Evolutionary conservation across 768 basidiomycete species (phyloP).

Genomic region (Clitopilus passeckerianus): DNA sequence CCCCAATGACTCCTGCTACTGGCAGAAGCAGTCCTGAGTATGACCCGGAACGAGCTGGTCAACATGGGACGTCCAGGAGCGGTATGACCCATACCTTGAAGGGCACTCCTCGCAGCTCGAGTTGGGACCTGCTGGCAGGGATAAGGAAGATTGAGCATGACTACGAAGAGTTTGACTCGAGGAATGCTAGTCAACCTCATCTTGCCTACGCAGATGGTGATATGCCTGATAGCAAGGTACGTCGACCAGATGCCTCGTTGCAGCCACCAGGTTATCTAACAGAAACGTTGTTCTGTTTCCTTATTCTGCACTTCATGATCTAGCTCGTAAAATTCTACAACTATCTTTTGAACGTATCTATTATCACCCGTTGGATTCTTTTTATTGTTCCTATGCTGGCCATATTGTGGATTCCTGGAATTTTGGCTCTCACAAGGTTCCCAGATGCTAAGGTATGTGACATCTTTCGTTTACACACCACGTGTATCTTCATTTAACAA

Average conservation of each 20-base stretch:
- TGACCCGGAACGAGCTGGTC: background rate
- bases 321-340: slow-evolving; percentile 64
- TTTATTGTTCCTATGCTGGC: slow-evolving; percentile 73
- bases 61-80: background rate
- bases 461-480: slow-evolving; percentile 3
- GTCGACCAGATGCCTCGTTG: slow-evolving; percentile 9
- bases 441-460: slow-evolving; percentile 45
- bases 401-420: slow-evolving; percentile 70
- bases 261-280: background rate
- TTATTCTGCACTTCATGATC: background rate
- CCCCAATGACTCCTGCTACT: background rate
- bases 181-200: slow-evolving; percentile 45
- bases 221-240: slow-evolving; percentile 49
- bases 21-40: background rate
- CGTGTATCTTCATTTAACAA: background rate
- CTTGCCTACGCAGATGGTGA: slow-evolving; percentile 60
- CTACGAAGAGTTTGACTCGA: slow-evolving; percentile 55
- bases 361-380: slow-evolving; percentile 75
- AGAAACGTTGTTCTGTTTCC: background rate
- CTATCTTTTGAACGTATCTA: slow-evolving; percentile 70
- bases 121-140: slow-evolving; percentile 48
- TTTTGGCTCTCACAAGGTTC: slow-evolving; percentile 50
- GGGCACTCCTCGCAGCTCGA: slow-evolving; percentile 22
- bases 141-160: slow-evolving; percentile 47
- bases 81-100: background rate